A percentile compares a stretch with the other conserved stretches of the same genome.
Conservation (phyloP, 1,284 basidiomycete genomes). For the Phellopilus nigrolimitatus region DNA sequence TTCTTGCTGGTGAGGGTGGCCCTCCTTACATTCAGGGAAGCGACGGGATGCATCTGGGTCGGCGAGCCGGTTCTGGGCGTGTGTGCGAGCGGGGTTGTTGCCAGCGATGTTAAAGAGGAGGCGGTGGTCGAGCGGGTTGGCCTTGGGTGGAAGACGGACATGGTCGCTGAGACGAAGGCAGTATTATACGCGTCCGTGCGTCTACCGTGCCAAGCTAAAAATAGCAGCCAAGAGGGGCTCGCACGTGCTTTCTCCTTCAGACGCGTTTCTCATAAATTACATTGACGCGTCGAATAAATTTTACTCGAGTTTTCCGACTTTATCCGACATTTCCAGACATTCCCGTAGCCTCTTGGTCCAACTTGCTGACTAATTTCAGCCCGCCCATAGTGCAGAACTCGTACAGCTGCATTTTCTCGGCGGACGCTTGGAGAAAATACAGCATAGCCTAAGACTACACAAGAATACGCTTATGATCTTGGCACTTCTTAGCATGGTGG, state of each 20-base stretch:
- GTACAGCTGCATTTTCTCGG: background rate
- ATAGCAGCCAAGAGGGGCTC: background rate
- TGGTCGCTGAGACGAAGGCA: background rate
- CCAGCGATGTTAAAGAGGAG: constrained; percentile 2
- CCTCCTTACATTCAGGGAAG: constrained; percentile 54
- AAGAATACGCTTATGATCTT: too few species aligned
- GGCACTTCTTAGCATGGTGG: too few species aligned
- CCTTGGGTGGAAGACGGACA: background rate
- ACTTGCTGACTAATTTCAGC: background rate
- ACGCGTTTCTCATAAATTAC: background rate
- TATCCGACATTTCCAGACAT: too few species aligned
- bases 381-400: background rate
- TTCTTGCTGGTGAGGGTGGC: constrained; percentile 77
- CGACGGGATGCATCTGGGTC: constrained; percentile 2
- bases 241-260: background rate
- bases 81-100: constrained; percentile 4
- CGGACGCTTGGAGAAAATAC: background rate
- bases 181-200: too few species aligned
- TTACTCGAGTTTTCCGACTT: too few species aligned
- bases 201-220: background rate
- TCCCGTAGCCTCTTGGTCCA: too few species aligned
- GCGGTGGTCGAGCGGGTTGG: constrained; percentile 18
- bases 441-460: too few species aligned
- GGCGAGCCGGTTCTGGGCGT: constrained; percentile 5
- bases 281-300: too few species aligned